Evolutionary conservation across 768 basidiomycete genomes (phyloP), one percentile per base, ranked within the genome.

Genomic region (Termitomyces sp.): DNA sequence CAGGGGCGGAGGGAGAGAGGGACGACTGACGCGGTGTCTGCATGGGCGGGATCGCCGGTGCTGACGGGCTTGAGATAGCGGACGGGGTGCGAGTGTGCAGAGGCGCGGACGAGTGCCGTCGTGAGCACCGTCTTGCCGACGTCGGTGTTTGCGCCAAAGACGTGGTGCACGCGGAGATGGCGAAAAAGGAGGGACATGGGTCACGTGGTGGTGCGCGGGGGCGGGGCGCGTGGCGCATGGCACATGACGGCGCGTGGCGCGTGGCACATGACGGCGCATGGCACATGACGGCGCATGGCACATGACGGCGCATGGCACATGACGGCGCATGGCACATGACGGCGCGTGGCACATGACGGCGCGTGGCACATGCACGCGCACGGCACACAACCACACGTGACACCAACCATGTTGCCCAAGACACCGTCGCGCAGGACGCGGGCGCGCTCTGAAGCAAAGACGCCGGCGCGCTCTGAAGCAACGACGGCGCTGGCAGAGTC

Each of bases 81-180:
- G 0, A 84, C 85, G 37, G 72, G 66, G 3, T 75, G 75, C 25
- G 14, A 4, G 76, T 73, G 53, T 0, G 85, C 85, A n/a, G 91
- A 90, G 0, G 91, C 87, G 35, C 90, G 79, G 43, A 86, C 82
- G 35, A 98, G 83, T 1, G 91, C 91, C 2, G 94, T 83, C 1
- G 92, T 89, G 53, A 98, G 74, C 56, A 98, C 80, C 0, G 95
- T 97, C 73, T 98, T 98, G 27, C 96, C 96, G 49, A 98, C 94
- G 70, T 94, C 86, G 2, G 96, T 98, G 71, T 96, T 97, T 1
- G 95, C 94, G 32, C 96, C 96, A 66, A 97, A 96, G 57, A 98
- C 76, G 68, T 96, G 92, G 69, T 94, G 91, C 30, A 94, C 75
- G 17, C 92, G 84, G 34, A 98, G 79, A 66, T 94, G 80, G 64